These are phyloP conservation scores for Oryza brachyantha DNA, from an alignment of 176 grass and related monocot genomes.

Conservation along the genomic window DNA sequence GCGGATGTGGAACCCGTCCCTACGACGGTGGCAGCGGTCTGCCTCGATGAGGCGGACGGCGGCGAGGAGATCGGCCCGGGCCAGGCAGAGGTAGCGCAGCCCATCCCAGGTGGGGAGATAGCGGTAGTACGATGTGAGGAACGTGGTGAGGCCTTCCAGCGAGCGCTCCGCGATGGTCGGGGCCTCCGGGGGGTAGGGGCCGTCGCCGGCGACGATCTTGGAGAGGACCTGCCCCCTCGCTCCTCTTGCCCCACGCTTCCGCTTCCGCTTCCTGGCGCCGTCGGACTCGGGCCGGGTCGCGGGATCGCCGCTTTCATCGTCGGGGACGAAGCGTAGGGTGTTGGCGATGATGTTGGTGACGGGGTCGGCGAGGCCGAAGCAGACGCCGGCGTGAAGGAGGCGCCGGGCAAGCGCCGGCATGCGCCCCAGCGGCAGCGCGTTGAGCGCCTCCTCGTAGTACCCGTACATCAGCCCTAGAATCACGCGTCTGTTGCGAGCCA, in stretches of 20 bases:
- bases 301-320: neutral
- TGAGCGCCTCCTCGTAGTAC: neutral
- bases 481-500: no score
- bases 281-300: neutral
- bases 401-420: neutral
- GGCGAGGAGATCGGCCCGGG: neutral
- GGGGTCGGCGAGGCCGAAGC: neutral
- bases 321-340: neutral
- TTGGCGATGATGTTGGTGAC: neutral
- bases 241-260: neutral
- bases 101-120: neutral
- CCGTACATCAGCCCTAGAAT: neutral
- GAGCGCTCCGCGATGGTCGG: neutral
- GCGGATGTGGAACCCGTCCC: neutral
- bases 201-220: neutral
- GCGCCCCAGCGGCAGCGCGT: neutral
- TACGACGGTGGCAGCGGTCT: neutral
- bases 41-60: neutral
- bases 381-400: neutral
- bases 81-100: neutral
- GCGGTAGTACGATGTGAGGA: neutral
- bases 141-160: neutral
- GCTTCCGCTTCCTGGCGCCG: neutral
- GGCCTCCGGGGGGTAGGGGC: neutral
- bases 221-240: neutral